phyloP scores from a whole-genome alignment of 2,329 filamentous ascomycete species.

The Aspergillus eucalypticola region DNA sequence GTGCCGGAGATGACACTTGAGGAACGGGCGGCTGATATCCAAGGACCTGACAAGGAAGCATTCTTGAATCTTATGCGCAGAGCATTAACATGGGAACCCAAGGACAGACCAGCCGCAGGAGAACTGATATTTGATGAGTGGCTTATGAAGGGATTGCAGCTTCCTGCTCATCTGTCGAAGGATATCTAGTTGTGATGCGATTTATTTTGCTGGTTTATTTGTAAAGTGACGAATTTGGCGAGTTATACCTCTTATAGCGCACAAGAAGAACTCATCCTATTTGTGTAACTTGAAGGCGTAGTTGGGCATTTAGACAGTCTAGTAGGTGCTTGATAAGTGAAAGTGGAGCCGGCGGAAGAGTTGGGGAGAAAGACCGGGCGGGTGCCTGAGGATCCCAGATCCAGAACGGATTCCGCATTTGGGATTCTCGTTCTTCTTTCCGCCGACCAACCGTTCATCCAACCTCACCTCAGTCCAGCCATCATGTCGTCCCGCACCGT shows the following conservation, averaged over 20 bases:
- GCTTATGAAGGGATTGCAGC: neutral
- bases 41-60: neutral
- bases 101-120: neutral
- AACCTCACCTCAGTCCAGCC: neutral
- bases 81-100: neutral
- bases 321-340: neutral
- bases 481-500: conserved; percentile 38
- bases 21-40: neutral
- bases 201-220: rapidly evolving
- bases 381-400: neutral
- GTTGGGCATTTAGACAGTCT: neutral
- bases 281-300: neutral
- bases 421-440: conserved; percentile 1
- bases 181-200: too few species aligned
- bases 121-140: neutral
- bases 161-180: neutral
- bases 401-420: neutral
- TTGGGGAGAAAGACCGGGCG: neutral
- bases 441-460: neutral
- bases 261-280: neutral
- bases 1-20: neutral
- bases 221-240: neutral
- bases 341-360: neutral
- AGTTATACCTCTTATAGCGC: too few species aligned
- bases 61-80: neutral